These are phyloP conservation scores for Penicillium arizonense DNA, from an alignment of 495 filamentous ascomycete species.

Conservation along the genomic window DNA sequence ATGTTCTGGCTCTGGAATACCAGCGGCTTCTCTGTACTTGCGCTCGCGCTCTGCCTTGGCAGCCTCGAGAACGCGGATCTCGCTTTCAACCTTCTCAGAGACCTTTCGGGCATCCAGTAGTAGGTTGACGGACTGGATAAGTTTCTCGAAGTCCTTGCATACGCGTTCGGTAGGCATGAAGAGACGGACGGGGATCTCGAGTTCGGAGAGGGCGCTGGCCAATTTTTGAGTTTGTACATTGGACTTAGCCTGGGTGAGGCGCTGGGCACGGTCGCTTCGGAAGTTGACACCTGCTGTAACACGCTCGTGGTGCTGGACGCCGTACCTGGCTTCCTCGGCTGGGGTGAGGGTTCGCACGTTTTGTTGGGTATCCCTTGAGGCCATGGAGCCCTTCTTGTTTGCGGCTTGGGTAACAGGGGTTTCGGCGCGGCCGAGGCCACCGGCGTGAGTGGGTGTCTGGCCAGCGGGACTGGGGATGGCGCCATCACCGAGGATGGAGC, in stretches of 20 bases:
- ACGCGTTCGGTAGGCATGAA: constrained; percentile 84
- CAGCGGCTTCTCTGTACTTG: constrained; percentile 24
- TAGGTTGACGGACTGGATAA: constrained; percentile 69
- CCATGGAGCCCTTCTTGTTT: constrained; percentile 53
- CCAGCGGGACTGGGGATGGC: constrained; percentile 46
- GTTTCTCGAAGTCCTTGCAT: constrained; percentile 73
- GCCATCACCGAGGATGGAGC: constrained; percentile 59
- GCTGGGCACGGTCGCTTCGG: constrained; percentile 79
- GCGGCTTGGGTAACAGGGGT: constrained; percentile 34
- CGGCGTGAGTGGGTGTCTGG: constrained; percentile 46
- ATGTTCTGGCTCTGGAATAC: constrained; percentile 15
- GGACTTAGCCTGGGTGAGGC: constrained; percentile 79
- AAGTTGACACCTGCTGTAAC: constrained; percentile 72
- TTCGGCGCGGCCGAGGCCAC: constrained; percentile 33
- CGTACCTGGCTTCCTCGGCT: constrained; percentile 74
- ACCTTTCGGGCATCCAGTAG: constrained; percentile 83
- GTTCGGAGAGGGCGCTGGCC: constrained; percentile 69
- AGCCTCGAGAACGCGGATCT: constrained; percentile 71
- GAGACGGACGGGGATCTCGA: constrained; percentile 74
- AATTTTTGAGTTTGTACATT: constrained; percentile 81
- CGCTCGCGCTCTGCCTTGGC: constrained; percentile 60
- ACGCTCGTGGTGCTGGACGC: constrained; percentile 83
- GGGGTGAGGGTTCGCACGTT: constrained; percentile 67
- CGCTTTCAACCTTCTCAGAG: constrained; percentile 79
- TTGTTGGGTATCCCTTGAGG: constrained; percentile 41